A percentile compares a stretch with the other conserved stretches of the same genome.
Evolutionary conservation across 2,329 filamentous ascomycete species (phyloP).

Genomic region (Madurella fahalii): DNA sequence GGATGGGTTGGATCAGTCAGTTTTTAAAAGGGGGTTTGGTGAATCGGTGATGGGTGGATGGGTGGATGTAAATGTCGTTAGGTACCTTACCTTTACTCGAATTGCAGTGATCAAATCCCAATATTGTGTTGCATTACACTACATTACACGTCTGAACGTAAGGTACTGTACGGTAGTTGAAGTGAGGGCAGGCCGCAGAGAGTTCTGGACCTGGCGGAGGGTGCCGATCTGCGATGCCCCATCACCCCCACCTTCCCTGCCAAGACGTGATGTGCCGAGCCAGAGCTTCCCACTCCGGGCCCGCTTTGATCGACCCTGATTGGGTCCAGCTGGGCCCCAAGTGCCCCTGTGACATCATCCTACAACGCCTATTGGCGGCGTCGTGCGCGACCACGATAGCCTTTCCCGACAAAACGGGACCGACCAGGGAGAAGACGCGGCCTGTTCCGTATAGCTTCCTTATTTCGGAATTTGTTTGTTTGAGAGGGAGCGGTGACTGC

Average conservation of each 20-base stretch:
- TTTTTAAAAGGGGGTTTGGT: too few relatives aligned
- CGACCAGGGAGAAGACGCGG: neutral
- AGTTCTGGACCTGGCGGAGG: constrained; percentile 1
- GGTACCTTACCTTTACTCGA: too few relatives aligned
- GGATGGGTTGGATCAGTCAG: too few relatives aligned
- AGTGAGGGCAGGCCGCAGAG: too few relatives aligned
- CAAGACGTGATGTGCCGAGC: constrained; percentile 11
- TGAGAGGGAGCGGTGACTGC: constrained; percentile 18
- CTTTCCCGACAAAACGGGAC: neutral
- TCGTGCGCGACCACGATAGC: constrained; percentile 7
- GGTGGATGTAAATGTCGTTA: neutral
- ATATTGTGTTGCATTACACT: too few relatives aligned
- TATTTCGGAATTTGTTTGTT: constrained; percentile 2
- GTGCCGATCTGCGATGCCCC: constrained; percentile 14
- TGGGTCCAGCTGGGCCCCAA: neutral
- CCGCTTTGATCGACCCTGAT: constrained; percentile 2
- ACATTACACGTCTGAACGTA: too few relatives aligned
- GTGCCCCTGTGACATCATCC: constrained; percentile 26
- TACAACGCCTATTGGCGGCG: constrained; percentile 20
- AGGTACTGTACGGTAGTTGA: too few relatives aligned
- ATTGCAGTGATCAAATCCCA: too few relatives aligned
- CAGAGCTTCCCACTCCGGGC: neutral
- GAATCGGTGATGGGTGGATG: neutral
- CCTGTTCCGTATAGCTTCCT: constrained; percentile 13
- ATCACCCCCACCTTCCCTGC: neutral